A percentile compares a stretch with the other conserved stretches of the same genome.
Conservation (phyloP, 2,329 filamentous ascomycete genomes). For the Fusarium agapanthi region DNA sequence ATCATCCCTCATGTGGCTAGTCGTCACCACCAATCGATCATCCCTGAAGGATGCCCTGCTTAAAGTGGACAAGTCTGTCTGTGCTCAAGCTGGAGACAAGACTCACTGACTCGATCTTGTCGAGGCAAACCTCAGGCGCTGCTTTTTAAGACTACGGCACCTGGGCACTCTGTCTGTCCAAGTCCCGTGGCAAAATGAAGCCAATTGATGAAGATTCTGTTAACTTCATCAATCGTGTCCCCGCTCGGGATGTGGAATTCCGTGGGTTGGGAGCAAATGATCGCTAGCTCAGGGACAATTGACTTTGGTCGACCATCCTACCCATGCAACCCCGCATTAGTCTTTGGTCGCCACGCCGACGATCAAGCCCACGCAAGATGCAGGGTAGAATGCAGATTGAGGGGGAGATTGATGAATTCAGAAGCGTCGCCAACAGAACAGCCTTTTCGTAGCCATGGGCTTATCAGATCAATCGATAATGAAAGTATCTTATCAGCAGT, state of each 20-base stretch:
- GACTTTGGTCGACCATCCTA: not conserved
- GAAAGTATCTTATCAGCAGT: rapidly evolving
- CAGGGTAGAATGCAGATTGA: not conserved
- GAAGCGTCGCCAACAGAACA: not conserved
- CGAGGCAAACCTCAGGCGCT: not conserved
- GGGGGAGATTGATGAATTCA: not conserved
- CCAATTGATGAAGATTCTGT: not conserved
- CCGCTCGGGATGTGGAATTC: not conserved
- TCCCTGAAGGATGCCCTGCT: not conserved
- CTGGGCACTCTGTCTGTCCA: not conserved
- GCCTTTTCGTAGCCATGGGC: not conserved
- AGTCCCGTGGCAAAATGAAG: not conserved
- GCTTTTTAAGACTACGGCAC: not conserved
- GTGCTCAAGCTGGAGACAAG: not conserved
- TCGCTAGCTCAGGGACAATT: not conserved
- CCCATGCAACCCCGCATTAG: not conserved
- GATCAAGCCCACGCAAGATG: not conserved
- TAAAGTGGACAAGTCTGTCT: not conserved
- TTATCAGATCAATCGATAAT: not conserved
- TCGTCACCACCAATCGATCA: not conserved
- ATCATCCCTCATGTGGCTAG: not conserved
- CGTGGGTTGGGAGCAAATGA: not conserved
- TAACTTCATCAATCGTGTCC: too few species aligned
- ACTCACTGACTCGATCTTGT: not conserved
- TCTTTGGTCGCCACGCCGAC: not conserved